A percentile compares a stretch with the other conserved stretches of the same genome.
These are phyloP conservation scores for Cladosporium colombiae DNA, from an alignment of 2,329 filamentous ascomycete genomes.

Conservation along the genomic window DNA sequence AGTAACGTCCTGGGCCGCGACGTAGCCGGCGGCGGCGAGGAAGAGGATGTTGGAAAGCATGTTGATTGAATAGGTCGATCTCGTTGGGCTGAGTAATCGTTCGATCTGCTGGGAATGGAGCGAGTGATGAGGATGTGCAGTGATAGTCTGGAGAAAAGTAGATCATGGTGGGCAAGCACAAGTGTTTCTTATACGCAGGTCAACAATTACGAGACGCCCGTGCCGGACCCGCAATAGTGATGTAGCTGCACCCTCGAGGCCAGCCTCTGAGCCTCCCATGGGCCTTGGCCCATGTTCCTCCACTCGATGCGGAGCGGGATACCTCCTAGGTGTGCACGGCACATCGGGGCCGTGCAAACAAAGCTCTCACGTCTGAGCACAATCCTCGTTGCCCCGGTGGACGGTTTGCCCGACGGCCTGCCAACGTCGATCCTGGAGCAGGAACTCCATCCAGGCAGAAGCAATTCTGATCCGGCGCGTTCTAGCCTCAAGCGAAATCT, in stretches of 20 bases:
- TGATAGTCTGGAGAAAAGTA: slow-evolving; percentile 13
- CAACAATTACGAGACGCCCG: slow-evolving; percentile 7
- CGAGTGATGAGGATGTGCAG: not conserved
- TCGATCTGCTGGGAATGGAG: not conserved
- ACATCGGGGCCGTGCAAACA: not conserved
- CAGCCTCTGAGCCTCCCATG: not conserved
- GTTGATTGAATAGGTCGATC: not conserved
- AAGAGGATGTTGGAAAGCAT: slow-evolving; percentile 11
- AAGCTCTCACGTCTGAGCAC: slow-evolving; percentile 5
- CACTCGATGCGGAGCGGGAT: not conserved
- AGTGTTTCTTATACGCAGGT: slow-evolving; percentile 15
- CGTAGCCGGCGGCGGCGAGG: slow-evolving; percentile 15
- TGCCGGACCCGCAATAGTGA: slow-evolving; percentile 19
- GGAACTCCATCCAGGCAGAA: not conserved
- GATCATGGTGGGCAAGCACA: slow-evolving; percentile 6
- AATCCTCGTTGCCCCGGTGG: slow-evolving; percentile 10
- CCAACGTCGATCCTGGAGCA: not conserved
- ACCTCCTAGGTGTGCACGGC: not conserved
- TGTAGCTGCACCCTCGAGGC: slow-evolving; percentile 14
- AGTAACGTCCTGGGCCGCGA: slow-evolving; percentile 16
- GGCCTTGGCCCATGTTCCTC: slow-evolving; percentile 9
- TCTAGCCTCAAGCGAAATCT: not conserved
- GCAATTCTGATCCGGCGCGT: not conserved
- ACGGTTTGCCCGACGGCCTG: slow-evolving; percentile 1
- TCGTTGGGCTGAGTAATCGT: not conserved